A percentile compares a stretch with the other conserved stretches of the same genome.
These are phyloP conservation scores for Pilobolus umbonatus DNA, from an alignment of 192 early-diverging fungal genomes.

Conservation along the genomic window DNA sequence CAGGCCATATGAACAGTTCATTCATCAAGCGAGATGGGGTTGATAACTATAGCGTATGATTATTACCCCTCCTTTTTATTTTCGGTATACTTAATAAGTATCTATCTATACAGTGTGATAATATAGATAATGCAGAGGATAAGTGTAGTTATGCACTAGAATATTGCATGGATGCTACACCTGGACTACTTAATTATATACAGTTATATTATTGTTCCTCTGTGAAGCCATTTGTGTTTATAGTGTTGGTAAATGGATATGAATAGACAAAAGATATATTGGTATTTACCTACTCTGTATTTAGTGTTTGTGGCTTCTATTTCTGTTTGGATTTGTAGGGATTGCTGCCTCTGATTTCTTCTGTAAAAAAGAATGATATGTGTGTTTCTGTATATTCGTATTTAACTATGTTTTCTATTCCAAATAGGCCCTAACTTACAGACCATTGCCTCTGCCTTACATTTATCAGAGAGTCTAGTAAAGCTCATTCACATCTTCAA, in stretches of 20 bases:
- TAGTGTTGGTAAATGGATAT: slow-evolving; percentile 36
- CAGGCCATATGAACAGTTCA: too few species aligned
- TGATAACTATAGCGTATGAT: too few species aligned
- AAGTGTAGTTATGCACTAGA: slow-evolving; percentile 56
- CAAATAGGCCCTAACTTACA: slow-evolving; percentile 73
- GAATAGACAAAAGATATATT: background rate
- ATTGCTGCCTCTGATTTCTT: slow-evolving; percentile 82
- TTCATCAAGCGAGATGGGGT: too few species aligned
- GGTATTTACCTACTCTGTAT: background rate
- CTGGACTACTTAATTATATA: slow-evolving; percentile 59
- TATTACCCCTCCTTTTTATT: too few species aligned
- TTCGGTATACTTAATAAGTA: too few species aligned
- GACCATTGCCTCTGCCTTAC: slow-evolving; percentile 66
- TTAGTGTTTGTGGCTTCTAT: slow-evolving; percentile 59
- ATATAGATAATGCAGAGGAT: slow-evolving; percentile 46
- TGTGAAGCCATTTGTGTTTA: slow-evolving; percentile 34
- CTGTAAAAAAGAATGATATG: slow-evolving; percentile 41
- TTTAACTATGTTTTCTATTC: background rate
- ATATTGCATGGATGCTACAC: slow-evolving; percentile 57
- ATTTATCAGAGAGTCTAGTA: slow-evolving; percentile 79
- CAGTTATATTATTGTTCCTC: slow-evolving; percentile 53
- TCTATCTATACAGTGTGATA: slow-evolving; percentile 44
- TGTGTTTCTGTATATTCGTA: background rate
- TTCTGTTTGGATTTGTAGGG: slow-evolving; percentile 73
- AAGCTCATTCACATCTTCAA: background rate